Percentiles rank a stretch among this genome's conserved stretches.
These are phyloP conservation scores for Leccinellum rugosiceps DNA, from an alignment of 768 basidiomycete species.

Conservation along the genomic window DNA sequence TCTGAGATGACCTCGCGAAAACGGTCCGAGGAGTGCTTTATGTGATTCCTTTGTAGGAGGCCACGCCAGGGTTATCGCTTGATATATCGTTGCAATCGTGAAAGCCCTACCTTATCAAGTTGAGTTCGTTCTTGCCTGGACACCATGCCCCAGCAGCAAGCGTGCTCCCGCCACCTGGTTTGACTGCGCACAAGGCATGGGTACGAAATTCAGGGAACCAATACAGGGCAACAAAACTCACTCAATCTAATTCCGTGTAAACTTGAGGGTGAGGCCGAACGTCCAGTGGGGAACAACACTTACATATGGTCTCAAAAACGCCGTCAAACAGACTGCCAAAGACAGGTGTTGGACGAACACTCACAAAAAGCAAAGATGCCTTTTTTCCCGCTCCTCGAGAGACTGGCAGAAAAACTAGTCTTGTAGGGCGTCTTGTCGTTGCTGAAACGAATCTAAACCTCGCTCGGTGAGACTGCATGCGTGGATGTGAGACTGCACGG, in stretches of 20 bases:
- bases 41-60: slow-evolving; percentile 47
- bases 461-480: slow-evolving; percentile 4
- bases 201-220: not conserved
- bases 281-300: slow-evolving; percentile 1
- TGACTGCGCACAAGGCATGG: slow-evolving; percentile 42
- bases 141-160: slow-evolving; percentile 83
- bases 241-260: slow-evolving; percentile 15
- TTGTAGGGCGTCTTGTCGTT: slow-evolving; percentile 98
- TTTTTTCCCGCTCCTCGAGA: slow-evolving; percentile 87
- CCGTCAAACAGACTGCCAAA: not conserved
- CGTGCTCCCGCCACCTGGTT: slow-evolving; percentile 62
- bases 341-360: slow-evolving; percentile 24
- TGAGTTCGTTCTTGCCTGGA: slow-evolving; percentile 75
- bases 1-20: slow-evolving; percentile 66
- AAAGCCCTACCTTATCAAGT: slow-evolving; percentile 58
- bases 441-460: slow-evolving; percentile 73
- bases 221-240: slow-evolving; percentile 5
- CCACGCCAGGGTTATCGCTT: not conserved
- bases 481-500: not conserved
- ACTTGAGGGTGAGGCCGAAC: not conserved
- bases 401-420: slow-evolving; percentile 70
- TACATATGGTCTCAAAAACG: slow-evolving; percentile 22
- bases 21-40: slow-evolving; percentile 56
- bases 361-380: slow-evolving; percentile 85
- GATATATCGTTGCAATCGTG: not conserved